These are phyloP conservation scores for Spathaspora sp. DNA, from an alignment of 1,139 yeast genomes.

Conservation along the genomic window DNA sequence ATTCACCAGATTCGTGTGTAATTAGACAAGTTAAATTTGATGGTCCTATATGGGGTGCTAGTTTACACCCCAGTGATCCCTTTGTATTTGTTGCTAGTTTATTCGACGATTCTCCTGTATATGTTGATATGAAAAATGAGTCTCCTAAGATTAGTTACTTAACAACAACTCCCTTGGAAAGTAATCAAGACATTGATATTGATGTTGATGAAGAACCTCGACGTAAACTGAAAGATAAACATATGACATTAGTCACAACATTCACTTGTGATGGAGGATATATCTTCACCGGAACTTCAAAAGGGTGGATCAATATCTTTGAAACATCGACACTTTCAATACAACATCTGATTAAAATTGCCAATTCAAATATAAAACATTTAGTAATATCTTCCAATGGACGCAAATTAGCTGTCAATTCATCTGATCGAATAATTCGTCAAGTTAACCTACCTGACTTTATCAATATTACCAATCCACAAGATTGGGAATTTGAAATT, in stretches of 20 bases:
- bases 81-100: constrained; percentile 48
- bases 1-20: constrained; percentile 23
- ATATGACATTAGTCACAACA: constrained; percentile 31
- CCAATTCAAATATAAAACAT: constrained; percentile 72
- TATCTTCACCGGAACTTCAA: constrained; percentile 73
- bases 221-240: constrained; percentile 20
- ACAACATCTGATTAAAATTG: constrained; percentile 53
- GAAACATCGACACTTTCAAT: constrained; percentile 26
- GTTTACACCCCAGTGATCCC: constrained; percentile 52
- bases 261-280: constrained; percentile 48
- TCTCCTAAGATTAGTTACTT: constrained; percentile 28
- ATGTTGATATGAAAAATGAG: constrained; percentile 47
- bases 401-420: constrained; percentile 68
- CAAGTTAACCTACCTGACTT: constrained; percentile 61
- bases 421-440: constrained; percentile 80
- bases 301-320: constrained; percentile 70
- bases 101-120: constrained; percentile 54
- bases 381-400: constrained; percentile 67
- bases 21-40: constrained; percentile 53
- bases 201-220: constrained; percentile 21
- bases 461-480: constrained; percentile 26
- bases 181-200: constrained; percentile 13
- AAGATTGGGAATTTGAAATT: constrained; percentile 58
- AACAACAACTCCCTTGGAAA: constrained; percentile 25
- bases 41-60: constrained; percentile 73